Evolutionary conservation across 2,329 filamentous ascomycete species (phyloP).

Genomic region (Cadophora sp.): DNA sequence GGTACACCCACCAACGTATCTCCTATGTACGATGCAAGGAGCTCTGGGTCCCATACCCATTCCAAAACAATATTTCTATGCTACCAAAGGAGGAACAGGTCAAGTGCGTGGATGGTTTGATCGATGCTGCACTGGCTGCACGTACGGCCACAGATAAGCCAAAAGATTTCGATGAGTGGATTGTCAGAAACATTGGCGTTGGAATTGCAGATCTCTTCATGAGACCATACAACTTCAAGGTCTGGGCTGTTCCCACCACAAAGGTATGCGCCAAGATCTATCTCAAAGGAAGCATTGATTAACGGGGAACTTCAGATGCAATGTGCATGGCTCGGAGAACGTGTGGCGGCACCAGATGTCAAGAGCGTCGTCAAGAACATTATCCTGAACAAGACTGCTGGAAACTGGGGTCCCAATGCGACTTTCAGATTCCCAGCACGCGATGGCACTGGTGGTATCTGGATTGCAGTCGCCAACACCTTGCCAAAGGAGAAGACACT

Average conservation of each 20-base stretch:
- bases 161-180: slow-evolving; percentile 98
- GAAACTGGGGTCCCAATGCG: slow-evolving; percentile 97
- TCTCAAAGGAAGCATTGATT: not conserved
- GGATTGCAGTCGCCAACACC: slow-evolving; percentile 95
- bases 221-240: slow-evolving; percentile 99
- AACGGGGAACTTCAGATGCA: slow-evolving; percentile 75
- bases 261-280: slow-evolving; percentile 67
- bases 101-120: slow-evolving; percentile 91
- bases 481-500: slow-evolving; percentile 90
- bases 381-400: slow-evolving; percentile 93
- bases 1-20: slow-evolving; percentile 97
- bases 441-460: slow-evolving; percentile 97
- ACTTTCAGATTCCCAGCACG: slow-evolving; percentile 98
- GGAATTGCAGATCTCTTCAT: slow-evolving; percentile 97
- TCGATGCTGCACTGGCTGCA: slow-evolving; percentile 88
- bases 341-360: slow-evolving; percentile 94
- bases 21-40: slow-evolving; percentile 98
- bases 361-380: slow-evolving; percentile 94
- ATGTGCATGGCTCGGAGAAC: slow-evolving; percentile 97
- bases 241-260: slow-evolving; percentile 97
- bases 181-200: slow-evolving; percentile 86
- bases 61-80: slow-evolving; percentile 99
- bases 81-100: slow-evolving; percentile 97
- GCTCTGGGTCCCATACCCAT: slow-evolving; percentile 97
- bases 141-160: slow-evolving; percentile 91